Percentiles rank a stretch among this genome's conserved stretches.
Conservation (phyloP, 75 land plant species). For the Chamaecyparis obtusa region DNA sequence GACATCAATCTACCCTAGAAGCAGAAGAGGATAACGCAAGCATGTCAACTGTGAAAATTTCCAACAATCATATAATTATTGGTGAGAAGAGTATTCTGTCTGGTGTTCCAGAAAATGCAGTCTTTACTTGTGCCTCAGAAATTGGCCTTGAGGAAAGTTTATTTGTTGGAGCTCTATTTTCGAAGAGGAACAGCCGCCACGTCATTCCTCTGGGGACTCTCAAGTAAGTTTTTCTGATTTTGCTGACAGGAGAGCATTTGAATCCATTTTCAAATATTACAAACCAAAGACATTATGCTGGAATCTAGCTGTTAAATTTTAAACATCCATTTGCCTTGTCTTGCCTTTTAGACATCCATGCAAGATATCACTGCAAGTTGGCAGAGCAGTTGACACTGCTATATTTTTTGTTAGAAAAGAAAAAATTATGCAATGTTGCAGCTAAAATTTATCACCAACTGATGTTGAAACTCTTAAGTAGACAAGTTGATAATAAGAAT, state of each 20-base stretch:
- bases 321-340: neutral
- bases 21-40: constrained; percentile 19
- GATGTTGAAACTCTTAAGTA: neutral
- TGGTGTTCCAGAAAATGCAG: constrained; percentile 39
- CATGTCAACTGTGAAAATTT: constrained; percentile 30
- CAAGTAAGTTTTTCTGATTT: constrained; percentile 11
- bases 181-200: constrained; percentile 37
- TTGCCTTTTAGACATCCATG: neutral
- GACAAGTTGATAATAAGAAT: neutral
- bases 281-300: neutral
- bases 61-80: constrained; percentile 32
- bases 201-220: constrained; percentile 48
- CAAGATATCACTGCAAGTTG: neutral
- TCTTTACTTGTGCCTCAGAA: constrained; percentile 21
- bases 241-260: neutral
- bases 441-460: neutral
- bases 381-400: neutral
- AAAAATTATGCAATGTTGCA: neutral
- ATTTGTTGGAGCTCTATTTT: constrained; percentile 52
- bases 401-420: neutral
- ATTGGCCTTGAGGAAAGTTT: constrained; percentile 36
- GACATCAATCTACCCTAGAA: neutral
- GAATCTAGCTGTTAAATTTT: neutral
- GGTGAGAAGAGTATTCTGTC: constrained; percentile 29
- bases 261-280: neutral